Evolutionary conservation across 1,284 basidiomycete species (phyloP), one percentile per base, ranked within the genome.

Genomic region (Sanghuangporus baumii): DNA sequence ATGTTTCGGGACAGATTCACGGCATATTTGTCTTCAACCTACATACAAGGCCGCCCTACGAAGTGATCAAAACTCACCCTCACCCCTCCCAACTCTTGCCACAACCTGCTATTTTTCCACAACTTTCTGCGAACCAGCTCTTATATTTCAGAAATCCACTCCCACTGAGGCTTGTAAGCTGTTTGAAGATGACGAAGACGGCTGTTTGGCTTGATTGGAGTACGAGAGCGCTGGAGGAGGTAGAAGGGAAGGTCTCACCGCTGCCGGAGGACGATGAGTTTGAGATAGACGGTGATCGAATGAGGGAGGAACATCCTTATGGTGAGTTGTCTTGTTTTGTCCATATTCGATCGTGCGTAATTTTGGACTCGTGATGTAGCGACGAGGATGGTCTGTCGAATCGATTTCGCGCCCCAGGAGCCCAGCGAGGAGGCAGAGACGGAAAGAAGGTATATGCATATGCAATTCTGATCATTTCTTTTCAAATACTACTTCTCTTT

Each of bases 121-220:
- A 47, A 8, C 50, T 65, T 41, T 59, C 56, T 1, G 56, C 56
- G 3, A 20, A 50, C 54, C 31, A 62, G 34, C 64, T 65, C n/a
- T 16, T 55, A n/a, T 26, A 52, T 36, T 64, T 64, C 55, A 16
- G 40, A 3, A 57, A 61, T 18, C 50, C 55, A 5, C 59, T 57
- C 41, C 46, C 63, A 11, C 23, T 64, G 50, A 54, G 63, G 6
- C 55, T 51, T 12, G 46, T 65, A 23, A 65, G 54, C 52, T 62
- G 60, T 37, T 37, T 63, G 41, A 59, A 62, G 51, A 20, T 65
- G 40, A 59, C 64, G 41, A 18, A 40, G 34, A 65, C 64, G 34
- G 57, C 37, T 26, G 37, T 65, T 5, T 65, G 64, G 64, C 41
- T 65, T 18, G 61, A 65, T 36, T 62, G 60, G 64, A 41, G 36